Conservation (phyloP, 257 asterid species). For the Ballota nigra region DNA sequence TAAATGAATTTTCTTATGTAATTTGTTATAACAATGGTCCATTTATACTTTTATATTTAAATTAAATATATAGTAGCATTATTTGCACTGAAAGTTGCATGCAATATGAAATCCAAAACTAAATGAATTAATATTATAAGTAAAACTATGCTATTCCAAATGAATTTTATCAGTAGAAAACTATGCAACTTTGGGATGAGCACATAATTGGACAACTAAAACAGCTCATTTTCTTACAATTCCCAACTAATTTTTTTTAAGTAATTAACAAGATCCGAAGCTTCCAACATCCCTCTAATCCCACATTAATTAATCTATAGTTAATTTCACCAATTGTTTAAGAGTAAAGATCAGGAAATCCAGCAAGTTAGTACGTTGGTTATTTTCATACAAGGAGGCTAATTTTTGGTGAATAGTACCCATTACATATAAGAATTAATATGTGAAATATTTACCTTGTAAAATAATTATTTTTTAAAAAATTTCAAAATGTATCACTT, state of each 20-base stretch:
- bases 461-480: too few relatives aligned
- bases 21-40: too few relatives aligned
- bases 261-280: slow-evolving; percentile 29
- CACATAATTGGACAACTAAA: slow-evolving; percentile 31
- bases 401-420: background rate
- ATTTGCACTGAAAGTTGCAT: background rate
- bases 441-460: background rate
- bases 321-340: background rate
- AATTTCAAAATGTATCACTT: background rate
- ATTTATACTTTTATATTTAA: too few relatives aligned
- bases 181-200: slow-evolving; percentile 20
- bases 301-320: slow-evolving; percentile 14
- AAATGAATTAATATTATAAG: background rate
- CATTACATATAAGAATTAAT: background rate
- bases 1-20: too few relatives aligned
- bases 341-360: slow-evolving; percentile 30
- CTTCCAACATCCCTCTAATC: slow-evolving; percentile 31
- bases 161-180: background rate
- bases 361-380: slow-evolving; percentile 33
- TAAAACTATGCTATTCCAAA: background rate
- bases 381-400: slow-evolving; percentile 25
- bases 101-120: background rate
- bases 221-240: slow-evolving; percentile 33
- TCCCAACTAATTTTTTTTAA: slow-evolving; percentile 20
- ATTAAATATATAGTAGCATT: too few relatives aligned